A percentile compares a stretch with the other conserved stretches of the same genome.
Conservation (phyloP, 768 basidiomycete genomes). For the Mrakia blollopis region DNA sequence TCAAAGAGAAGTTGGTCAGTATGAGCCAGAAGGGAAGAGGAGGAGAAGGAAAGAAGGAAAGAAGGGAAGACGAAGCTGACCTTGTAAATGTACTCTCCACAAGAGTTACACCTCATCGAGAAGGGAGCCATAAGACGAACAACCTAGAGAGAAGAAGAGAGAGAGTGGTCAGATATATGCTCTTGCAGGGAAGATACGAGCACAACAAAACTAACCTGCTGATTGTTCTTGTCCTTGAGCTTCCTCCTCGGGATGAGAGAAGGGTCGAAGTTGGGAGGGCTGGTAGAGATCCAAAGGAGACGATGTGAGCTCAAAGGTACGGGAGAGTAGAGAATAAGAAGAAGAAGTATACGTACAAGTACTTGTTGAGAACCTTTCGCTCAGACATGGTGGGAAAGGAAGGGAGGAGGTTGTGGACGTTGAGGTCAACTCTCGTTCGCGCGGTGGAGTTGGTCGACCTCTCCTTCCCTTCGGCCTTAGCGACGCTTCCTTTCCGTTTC, state of each 20-base stretch:
- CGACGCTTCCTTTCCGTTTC: too few relatives aligned
- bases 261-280: conserved; percentile 97
- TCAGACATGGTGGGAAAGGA: conserved; percentile 43
- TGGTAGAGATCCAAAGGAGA: conserved; percentile 51
- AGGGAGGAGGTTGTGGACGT: background rate
- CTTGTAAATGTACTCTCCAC: conserved; percentile 82
- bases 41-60: background rate
- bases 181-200: background rate
- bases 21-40: background rate
- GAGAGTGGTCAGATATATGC: background rate
- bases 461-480: too few relatives aligned
- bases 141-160: conserved; percentile 45
- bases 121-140: conserved; percentile 99
- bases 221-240: conserved; percentile 77
- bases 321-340: too few relatives aligned
- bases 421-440: background rate
- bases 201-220: conserved; percentile 51
- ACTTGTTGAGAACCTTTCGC: conserved; percentile 48
- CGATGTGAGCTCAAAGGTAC: background rate
- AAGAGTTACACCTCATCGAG: conserved; percentile 82
- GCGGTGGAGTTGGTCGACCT: too few relatives aligned
- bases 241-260: conserved; percentile 78
- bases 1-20: background rate
- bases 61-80: background rate
- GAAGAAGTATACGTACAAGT: background rate